These are phyloP conservation scores for Aquilaria malaccensis DNA, from an alignment of 345 rosid species.

Conservation along the genomic window DNA sequence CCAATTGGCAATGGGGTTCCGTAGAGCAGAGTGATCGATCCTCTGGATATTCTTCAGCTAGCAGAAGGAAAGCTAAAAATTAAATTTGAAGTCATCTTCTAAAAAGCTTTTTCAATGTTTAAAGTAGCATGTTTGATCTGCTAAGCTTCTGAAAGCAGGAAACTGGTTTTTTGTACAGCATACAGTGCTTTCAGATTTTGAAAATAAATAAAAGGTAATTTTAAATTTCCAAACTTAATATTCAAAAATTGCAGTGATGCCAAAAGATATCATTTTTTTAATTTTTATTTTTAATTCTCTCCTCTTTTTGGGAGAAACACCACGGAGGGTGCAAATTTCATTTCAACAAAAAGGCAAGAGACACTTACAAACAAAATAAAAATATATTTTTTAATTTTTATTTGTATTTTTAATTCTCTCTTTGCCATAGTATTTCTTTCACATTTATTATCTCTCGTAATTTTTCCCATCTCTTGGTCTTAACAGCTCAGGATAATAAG, in stretches of 20 bases:
- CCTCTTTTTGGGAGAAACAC: neutral
- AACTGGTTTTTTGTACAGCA: no score
- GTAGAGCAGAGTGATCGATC: no score
- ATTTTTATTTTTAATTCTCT: conserved; percentile 5
- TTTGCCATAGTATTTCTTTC: neutral
- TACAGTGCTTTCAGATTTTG: neutral
- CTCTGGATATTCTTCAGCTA: no score
- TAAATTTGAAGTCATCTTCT: no score
- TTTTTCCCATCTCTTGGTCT: neutral
- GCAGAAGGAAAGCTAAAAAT: no score
- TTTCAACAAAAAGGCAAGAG: neutral
- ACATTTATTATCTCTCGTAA: neutral
- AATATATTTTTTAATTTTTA: neutral
- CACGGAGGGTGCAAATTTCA: neutral
- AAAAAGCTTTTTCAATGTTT: no score
- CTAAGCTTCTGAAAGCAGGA: no score
- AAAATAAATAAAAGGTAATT: conserved; percentile 1
- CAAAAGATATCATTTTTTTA: neutral
- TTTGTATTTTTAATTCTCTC: conserved; percentile 4
- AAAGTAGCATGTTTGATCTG: no score
- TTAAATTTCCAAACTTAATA: neutral
- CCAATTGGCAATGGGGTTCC: no score
- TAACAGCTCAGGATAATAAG: conserved; percentile 41
- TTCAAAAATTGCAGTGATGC: neutral
- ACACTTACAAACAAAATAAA: no score